These are phyloP conservation scores for Russula earlei DNA, from an alignment of 768 basidiomycete genomes.

Conservation along the genomic window DNA sequence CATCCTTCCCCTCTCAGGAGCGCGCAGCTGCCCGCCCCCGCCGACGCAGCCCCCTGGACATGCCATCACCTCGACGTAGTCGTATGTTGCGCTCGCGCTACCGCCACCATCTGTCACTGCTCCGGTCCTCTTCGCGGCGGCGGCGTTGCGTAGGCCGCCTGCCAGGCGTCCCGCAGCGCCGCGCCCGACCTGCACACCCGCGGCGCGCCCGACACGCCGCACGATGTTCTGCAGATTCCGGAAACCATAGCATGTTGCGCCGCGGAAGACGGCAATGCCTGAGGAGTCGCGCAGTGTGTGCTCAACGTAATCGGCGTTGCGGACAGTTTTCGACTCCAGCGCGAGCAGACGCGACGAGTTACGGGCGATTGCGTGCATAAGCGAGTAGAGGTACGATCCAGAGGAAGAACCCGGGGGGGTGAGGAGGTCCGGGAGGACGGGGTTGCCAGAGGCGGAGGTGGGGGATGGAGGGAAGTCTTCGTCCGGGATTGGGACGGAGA, in stretches of 20 bases:
- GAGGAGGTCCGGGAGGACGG: constrained; percentile 59
- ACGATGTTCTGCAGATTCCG: constrained; percentile 96
- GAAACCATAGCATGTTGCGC: constrained; percentile 95
- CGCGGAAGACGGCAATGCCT: constrained; percentile 71
- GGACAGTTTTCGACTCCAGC: constrained; percentile 8
- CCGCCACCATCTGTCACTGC: not conserved
- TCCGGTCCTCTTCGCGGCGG: constrained; percentile 23
- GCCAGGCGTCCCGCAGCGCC: constrained; percentile 52
- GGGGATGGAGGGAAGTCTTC: constrained; percentile 31
- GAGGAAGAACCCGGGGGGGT: constrained; percentile 79
- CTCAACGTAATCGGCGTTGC: constrained; percentile 37
- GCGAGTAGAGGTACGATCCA: constrained; percentile 82
- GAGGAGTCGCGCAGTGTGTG: constrained; percentile 53
- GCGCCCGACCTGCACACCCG: constrained; percentile 40
- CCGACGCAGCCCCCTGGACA: constrained; percentile 97
- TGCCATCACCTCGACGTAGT: constrained; percentile 98
- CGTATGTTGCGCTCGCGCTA: constrained; percentile 41
- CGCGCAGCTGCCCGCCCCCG: constrained; percentile 78
- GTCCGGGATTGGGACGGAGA: constrained; percentile 41
- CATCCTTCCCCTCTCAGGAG: constrained; percentile 10
- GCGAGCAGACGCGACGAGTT: constrained; percentile 32
- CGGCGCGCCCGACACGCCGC: constrained; percentile 29
- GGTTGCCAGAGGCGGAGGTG: not conserved
- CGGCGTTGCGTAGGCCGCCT: constrained; percentile 23
- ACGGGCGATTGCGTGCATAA: constrained; percentile 47